Base-by-base conservation (phyloP, 2,329 filamentous ascomycete genomes). In the Penicillium frequentans region DNA sequence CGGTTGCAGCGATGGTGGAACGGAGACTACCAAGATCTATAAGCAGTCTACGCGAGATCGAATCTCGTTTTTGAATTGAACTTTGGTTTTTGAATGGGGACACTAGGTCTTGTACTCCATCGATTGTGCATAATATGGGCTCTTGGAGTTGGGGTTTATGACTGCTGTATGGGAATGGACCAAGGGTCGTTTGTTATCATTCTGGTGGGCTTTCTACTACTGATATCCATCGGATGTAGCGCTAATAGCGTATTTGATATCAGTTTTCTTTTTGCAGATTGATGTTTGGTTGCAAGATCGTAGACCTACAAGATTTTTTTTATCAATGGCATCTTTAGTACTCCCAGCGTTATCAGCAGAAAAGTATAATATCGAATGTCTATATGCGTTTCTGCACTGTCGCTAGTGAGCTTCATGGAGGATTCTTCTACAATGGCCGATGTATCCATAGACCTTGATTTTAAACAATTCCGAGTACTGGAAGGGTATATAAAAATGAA, bases 1-100 rank as follows among this genome's bases (percentile, higher is more conserved):
- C 66, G 75, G 52, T 53, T 75, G 39, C 67, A 65, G 56, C 66
- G 70, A 49, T 78, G 75, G 75, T 77, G 75, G 75, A 67, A 66
- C 48, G 74, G 73, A 21, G 75, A 75, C 51, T 75, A 75, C 61
- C 54, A 68, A 50, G 64, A 64, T 27, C 43, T 74, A 52, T 72
- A 57, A 65, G 42, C 35, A 29, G 9, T 8, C 8, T 21, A 8
- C n/a, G n/a, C 10, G 24, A 29, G 23, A 47, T 27, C 13, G 14
- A 29, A 29, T 29, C 27, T 29, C n/a, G 13, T 9, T 46, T 1
- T 29, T 29, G 16, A 9, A 8, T 29, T 29, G 33, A n/a, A 46
- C 16, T 14, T 46, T 29, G 43, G 2, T 46, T 14, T 46, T 19
- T 26, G 43, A n/a, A n/a, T 26, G 27, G 14, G 13, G 24, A 29